Evolutionary conservation across 1,284 basidiomycete genomes (phyloP).

Genomic region (Psilocybe mexicana): DNA sequence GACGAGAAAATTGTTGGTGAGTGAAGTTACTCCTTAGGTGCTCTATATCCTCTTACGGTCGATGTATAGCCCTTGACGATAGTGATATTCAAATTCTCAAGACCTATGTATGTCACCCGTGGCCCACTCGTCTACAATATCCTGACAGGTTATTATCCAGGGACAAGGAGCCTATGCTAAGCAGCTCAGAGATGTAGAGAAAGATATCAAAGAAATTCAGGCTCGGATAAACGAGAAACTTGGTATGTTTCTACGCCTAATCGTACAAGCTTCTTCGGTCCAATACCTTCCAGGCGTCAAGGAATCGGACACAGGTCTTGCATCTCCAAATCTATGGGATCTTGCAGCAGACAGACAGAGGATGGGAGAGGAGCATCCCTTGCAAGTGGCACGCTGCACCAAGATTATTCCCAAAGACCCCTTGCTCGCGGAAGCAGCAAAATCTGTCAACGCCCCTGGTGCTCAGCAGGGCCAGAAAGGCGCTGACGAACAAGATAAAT

Average conservation of each 20-base stretch:
- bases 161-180: slow-evolving; percentile 97
- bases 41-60: slow-evolving; percentile 4
- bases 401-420: slow-evolving; percentile 92
- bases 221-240: slow-evolving; percentile 98
- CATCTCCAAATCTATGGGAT: slow-evolving; percentile 97
- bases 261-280: background rate
- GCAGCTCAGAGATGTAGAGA: slow-evolving; percentile 87
- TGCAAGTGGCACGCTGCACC: slow-evolving; percentile 98
- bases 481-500: slow-evolving; percentile 97
- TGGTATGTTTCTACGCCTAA: slow-evolving; percentile 47
- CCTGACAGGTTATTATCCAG: slow-evolving; percentile 42
- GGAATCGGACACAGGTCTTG: slow-evolving; percentile 97
- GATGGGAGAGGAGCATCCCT: slow-evolving; percentile 90
- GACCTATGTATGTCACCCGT: slow-evolving; percentile 75
- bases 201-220: slow-evolving; percentile 95
- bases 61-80: slow-evolving; percentile 82
- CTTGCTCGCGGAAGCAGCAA: slow-evolving; percentile 70
- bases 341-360: slow-evolving; percentile 85
- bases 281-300: slow-evolving; percentile 70
- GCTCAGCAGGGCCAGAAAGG: slow-evolving; percentile 84
- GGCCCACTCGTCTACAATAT: background rate
- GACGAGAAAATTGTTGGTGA: slow-evolving; percentile 91
- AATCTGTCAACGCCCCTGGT: slow-evolving; percentile 69
- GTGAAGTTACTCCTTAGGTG: slow-evolving; percentile 27
- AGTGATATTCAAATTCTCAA: slow-evolving; percentile 99